Evolutionary conservation across 2,329 filamentous ascomycete genomes (phyloP).

Genomic region (Fusarium mundagurra): DNA sequence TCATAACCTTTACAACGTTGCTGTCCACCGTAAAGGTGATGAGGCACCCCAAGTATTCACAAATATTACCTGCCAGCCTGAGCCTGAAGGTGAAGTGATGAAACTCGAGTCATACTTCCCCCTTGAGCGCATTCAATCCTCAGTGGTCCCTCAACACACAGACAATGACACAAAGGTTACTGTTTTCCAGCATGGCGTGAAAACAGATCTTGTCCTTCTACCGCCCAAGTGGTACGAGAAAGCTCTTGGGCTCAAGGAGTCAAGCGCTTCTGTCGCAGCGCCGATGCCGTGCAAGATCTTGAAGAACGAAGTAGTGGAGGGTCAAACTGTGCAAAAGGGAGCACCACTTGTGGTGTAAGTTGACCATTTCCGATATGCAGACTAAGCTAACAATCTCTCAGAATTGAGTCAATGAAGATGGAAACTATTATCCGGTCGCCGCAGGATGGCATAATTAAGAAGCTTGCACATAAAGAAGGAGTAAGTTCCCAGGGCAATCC

Average conservation of each 20-base stretch:
- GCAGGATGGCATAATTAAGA: constrained; percentile 76
- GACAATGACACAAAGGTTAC: constrained; percentile 71
- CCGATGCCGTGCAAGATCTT: constrained; percentile 99
- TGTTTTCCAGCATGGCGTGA: constrained; percentile 77
- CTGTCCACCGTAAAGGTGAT: constrained; percentile 54
- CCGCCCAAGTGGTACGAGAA: constrained; percentile 85
- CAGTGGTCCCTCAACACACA: constrained; percentile 69
- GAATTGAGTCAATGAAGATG: constrained; percentile 92
- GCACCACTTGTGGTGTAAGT: constrained; percentile 84
- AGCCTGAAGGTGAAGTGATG: constrained; percentile 41
- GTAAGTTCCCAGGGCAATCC: constrained; percentile 57
- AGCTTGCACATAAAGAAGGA: constrained; percentile 77
- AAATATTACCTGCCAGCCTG: constrained; percentile 56
- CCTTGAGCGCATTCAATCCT: constrained; percentile 80
- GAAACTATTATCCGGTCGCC: constrained; percentile 84
- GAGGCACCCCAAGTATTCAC: constrained; percentile 53
- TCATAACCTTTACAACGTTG: constrained; percentile 57
- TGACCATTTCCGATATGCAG: constrained; percentile 26
- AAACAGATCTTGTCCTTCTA: constrained; percentile 67
- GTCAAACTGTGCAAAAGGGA: constrained; percentile 84
- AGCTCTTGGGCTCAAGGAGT: constrained; percentile 84
- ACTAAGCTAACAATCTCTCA: constrained; percentile 46
- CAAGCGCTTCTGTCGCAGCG: constrained; percentile 82
- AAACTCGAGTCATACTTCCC: constrained; percentile 73
- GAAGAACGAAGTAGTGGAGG: constrained; percentile 85